phyloP scores from a whole-genome alignment of 257 asterid species.

The Paraleonurus japonicus region DNA sequence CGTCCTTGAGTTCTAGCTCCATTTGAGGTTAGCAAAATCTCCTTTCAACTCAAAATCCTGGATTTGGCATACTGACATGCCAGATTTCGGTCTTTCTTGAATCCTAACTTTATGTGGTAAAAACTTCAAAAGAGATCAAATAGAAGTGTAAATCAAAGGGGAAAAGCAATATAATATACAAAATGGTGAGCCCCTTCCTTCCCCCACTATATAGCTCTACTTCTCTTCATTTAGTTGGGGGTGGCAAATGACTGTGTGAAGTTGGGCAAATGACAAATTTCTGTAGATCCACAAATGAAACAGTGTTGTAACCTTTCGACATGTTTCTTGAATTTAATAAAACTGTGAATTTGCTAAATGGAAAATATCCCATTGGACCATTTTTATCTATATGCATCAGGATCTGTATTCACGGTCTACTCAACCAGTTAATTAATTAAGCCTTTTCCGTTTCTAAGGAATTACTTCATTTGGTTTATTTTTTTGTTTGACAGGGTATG shows the following conservation, averaged over 20 bases:
- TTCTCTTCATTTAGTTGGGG: not conserved
- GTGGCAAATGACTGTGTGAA: not conserved
- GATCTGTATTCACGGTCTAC: not conserved
- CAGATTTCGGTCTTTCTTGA: not conserved
- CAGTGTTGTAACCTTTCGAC: not conserved
- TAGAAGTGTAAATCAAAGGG: not conserved
- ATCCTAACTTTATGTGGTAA: not conserved
- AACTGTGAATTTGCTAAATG: constrained; percentile 12
- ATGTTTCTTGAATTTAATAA: not conserved
- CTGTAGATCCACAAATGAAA: not conserved
- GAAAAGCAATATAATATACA: not conserved
- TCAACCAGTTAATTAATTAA: not conserved
- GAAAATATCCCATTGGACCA: not conserved
- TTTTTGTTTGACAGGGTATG: constrained; percentile 24
- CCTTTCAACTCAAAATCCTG: not conserved
- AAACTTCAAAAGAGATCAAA: not conserved
- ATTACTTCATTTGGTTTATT: constrained; percentile 7
- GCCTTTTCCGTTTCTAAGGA: not conserved
- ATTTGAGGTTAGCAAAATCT: not conserved
- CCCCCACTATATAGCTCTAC: not conserved
- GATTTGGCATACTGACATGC: not conserved
- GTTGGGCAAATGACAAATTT: not conserved
- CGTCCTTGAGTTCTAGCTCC: not conserved
- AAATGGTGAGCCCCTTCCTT: not conserved
- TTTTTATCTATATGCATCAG: not conserved